Evolutionary conservation across 257 asterid genomes (phyloP).

Genomic region (Solanum bulbocastanum): DNA sequence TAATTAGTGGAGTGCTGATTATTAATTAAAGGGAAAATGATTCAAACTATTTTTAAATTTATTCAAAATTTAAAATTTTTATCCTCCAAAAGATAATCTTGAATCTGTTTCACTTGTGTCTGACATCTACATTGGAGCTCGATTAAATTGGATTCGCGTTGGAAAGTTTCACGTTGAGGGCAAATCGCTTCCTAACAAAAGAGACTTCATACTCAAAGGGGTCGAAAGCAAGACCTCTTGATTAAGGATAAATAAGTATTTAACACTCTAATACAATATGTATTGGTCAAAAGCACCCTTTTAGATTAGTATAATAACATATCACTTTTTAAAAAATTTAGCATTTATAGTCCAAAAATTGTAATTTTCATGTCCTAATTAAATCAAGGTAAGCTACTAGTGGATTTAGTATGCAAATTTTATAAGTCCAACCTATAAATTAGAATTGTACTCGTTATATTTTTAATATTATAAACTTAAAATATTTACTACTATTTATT

Average conservation of each 20-base stretch:
- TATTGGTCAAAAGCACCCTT: background rate
- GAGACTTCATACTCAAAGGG: too few relatives aligned
- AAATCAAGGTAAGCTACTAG: background rate
- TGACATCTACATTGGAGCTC: too few relatives aligned
- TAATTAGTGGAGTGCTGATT: background rate
- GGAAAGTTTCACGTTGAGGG: rapidly evolving
- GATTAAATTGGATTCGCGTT: too few relatives aligned
- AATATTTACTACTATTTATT: background rate
- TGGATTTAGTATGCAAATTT: background rate
- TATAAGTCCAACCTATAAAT: background rate
- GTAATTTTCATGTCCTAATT: background rate
- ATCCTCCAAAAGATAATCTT: background rate
- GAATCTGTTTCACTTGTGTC: too few relatives aligned
- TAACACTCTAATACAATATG: too few relatives aligned
- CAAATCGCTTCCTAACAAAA: too few relatives aligned
- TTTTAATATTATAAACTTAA: background rate
- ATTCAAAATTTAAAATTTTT: background rate
- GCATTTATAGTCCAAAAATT: too few relatives aligned
- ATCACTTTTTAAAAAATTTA: too few relatives aligned
- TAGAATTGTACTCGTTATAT: background rate
- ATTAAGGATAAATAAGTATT: too few relatives aligned
- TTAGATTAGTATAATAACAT: too few relatives aligned
- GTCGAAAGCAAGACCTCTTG: too few relatives aligned
- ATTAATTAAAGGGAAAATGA: background rate
- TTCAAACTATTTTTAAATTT: background rate